Evolutionary conservation across 2,329 filamentous ascomycete species (phyloP).

Genomic region (Colletotrichum godetiae): DNA sequence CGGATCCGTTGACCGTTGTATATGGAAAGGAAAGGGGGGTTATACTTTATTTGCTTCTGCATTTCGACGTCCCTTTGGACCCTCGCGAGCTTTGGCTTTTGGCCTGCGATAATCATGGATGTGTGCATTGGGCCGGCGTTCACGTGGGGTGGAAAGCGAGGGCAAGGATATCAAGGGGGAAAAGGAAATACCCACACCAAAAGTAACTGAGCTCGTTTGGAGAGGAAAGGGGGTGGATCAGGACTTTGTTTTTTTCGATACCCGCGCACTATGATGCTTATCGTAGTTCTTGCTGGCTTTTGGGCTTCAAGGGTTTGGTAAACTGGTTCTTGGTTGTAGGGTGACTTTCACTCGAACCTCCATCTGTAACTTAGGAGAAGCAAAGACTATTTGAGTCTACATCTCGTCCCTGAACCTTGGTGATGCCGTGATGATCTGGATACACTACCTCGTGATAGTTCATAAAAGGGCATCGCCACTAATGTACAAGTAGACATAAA

Average conservation of each 20-base stretch:
- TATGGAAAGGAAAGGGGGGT: neutral
- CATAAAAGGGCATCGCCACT: too few relatives aligned
- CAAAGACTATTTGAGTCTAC: neutral
- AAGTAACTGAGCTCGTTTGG: constrained; percentile 7
- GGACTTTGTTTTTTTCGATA: neutral
- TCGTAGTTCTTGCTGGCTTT: constrained; percentile 7
- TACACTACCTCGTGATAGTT: too few relatives aligned
- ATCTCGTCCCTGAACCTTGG: neutral
- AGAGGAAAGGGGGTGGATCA: neutral
- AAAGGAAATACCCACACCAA: constrained; percentile 25
- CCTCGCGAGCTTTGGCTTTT: neutral
- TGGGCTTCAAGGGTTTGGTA: constrained; percentile 13
- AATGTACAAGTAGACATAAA: too few relatives aligned
- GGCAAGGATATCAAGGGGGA: constrained; percentile 2
- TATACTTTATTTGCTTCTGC: constrained; percentile 1
- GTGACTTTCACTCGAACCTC: neutral
- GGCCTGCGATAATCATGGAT: constrained; percentile 15
- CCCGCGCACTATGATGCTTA: constrained; percentile 19
- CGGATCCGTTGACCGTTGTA: constrained; percentile 1
- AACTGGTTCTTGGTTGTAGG: constrained; percentile 11
- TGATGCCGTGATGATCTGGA: neutral
- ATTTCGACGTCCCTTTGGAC: constrained; percentile 24
- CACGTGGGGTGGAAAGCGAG: neutral
- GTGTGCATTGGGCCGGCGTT: constrained; percentile 29
- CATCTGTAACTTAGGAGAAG: constrained; percentile 1